phyloP scores from a whole-genome alignment of 2,329 filamentous ascomycete genomes.

The Mollisia scopiformis region DNA sequence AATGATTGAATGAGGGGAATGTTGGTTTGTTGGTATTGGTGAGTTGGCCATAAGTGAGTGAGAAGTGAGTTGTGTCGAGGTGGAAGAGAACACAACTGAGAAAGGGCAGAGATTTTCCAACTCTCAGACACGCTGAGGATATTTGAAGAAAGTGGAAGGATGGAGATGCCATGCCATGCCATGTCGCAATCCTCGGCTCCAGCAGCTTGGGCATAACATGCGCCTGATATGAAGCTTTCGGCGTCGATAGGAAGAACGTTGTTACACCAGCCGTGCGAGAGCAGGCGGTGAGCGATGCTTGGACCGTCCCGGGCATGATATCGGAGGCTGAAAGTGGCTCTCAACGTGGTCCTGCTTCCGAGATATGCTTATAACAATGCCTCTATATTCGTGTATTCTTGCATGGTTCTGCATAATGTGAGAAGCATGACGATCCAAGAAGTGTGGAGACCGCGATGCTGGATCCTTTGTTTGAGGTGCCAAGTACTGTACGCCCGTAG shows the following conservation, averaged over 20 bases:
- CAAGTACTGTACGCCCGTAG: neutral
- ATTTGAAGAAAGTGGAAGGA: neutral
- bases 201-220: neutral
- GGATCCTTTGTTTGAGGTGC: neutral
- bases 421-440: neutral
- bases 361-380: neutral
- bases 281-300: neutral
- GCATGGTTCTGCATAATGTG: neutral
- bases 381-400: neutral
- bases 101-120: neutral
- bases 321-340: conserved; percentile 1
- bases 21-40: neutral
- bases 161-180: neutral
- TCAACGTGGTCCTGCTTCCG: neutral
- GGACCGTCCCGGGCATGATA: neutral
- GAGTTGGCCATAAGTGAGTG: too few species aligned
- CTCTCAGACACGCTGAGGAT: neutral
- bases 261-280: too few species aligned
- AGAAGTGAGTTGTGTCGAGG: neutral
- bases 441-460: neutral
- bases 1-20: too few species aligned
- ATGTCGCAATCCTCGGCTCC: neutral
- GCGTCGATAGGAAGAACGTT: neutral
- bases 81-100: neutral
- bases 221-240: neutral